These are phyloP conservation scores for Kitagawia praeruptora DNA, from an alignment of 129 eudicot genomes.

Conservation along the genomic window DNA sequence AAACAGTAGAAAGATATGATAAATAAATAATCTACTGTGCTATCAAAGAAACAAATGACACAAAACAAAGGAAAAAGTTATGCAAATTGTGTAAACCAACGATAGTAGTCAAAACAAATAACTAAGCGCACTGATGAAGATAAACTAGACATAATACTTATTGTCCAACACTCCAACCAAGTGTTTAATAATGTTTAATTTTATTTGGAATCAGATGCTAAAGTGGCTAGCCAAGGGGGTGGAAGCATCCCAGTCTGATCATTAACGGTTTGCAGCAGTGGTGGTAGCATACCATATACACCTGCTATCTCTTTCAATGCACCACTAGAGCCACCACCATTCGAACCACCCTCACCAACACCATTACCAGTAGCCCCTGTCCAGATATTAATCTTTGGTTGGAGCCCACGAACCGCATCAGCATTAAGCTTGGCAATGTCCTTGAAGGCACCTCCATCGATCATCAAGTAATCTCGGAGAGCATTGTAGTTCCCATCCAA, in stretches of 20 bases:
- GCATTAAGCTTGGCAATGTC: constrained; percentile 32
- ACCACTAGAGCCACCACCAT: background rate
- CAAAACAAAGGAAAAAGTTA: background rate
- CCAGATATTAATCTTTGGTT: constrained; percentile 38
- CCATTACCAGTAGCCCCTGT: constrained; percentile 10
- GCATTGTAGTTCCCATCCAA: constrained; percentile 23
- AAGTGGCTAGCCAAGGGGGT: background rate
- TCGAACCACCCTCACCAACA: background rate
- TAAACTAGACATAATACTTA: background rate
- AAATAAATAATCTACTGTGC: too few relatives aligned
- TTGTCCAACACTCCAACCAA: background rate
- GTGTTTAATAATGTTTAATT: background rate
- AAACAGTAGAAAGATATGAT: too few relatives aligned
- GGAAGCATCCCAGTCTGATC: constrained; percentile 11
- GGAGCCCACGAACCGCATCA: constrained; percentile 26
- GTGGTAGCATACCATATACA: background rate
- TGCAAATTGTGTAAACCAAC: background rate
- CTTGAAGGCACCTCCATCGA: constrained; percentile 25
- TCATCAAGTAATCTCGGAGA: constrained; percentile 28
- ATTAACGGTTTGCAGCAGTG: background rate
- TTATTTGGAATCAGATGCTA: background rate
- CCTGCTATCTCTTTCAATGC: constrained; percentile 4
- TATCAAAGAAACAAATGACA: too few relatives aligned
- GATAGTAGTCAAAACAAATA: background rate
- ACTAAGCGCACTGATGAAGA: background rate